Base-by-base conservation (phyloP, 2,329 filamentous ascomycete genomes). In the Beauveria sp. region DNA sequence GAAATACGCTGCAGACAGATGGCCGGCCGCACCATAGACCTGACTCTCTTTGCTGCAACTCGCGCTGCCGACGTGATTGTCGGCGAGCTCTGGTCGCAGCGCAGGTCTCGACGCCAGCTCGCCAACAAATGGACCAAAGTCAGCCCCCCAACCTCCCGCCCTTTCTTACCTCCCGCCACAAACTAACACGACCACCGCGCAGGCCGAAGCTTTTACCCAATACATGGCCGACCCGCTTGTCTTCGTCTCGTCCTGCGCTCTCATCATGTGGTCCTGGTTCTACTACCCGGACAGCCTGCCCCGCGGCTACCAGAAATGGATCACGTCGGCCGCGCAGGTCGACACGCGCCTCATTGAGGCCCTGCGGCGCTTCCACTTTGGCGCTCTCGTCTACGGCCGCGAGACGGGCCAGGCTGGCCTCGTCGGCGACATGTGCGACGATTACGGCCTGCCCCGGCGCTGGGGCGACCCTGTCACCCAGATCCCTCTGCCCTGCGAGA, bases 251-350 rank as follows among this genome's bases (percentile, higher is more conserved):
- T 92, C 89, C 22, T 86, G 84, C 44, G 88, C 86, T 24, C 76
- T 90, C 43, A 87, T 96, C 66, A 96, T 96, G 91, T 93, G 90
- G 88, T 83, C 90, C 20, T 96, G 90, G 89, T 87, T 96, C 71
- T 96, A 93, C 75, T 72, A 79, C 10, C 90, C 91, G 0, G 79
- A 84, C 41, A 80, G 84, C 22, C 80, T 96, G 1, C 91, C 91
- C 2, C 80, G 77, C 30, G 81, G 86, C 46, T 96, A 96, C 75
- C 87, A 86, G 67, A 87, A 86, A 70, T 96, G 91, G 91, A 94
- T 96, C 67, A 84, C 82, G 46, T 85, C 87, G 24, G 89, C 88
- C 3, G 91, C 91, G 3, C 81, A 87, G 50, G 85, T 94, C 22
- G 91, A 96, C 70, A 68, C 75, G 16, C 88, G 91, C 7, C 82